Evolutionary conservation across 192 early-diverging fungal species (phyloP), one percentile per base, ranked within the genome.

Genomic region (Geranomyces variabilis): DNA sequence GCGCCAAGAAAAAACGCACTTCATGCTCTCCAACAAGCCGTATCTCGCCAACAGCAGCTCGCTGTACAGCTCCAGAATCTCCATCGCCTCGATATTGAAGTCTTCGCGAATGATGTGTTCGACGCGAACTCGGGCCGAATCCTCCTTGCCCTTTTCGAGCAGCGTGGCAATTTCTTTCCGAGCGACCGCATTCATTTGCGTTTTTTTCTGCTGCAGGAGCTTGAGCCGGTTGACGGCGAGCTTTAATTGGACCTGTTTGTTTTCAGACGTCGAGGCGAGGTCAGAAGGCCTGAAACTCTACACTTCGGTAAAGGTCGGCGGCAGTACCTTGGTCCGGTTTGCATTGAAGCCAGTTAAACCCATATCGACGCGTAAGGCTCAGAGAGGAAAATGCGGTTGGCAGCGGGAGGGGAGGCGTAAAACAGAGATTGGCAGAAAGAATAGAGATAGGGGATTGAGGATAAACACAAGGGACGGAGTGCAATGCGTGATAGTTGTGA

Each of bases 51-150:
- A 67, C 19, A 99, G 76, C 26, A 95, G 77, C 69, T 99, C 95
- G 66, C 92, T 94, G 69, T 93, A 94, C 24, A 96, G 87, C 74
- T 96, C 93, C 43, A 97, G 79, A 41, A 96, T 92, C 75, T 99
- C 96, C 81, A 97, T 76, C 1, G 93, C 96, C 75, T 99, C 96
- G n/a, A 90, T 84, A 62, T 85, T 84, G 58, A 92, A 90, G 82
- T 99, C 96, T 65, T 97, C 95, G 19, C 96, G 89, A 63, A 99
- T 99, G 57, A 99, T 93, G 73, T 90, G 85, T 65, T 99, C 95
- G 5, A 87, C 81, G 62, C 93, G 80, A 31, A 96, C 92, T 22
- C 91, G 83, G 12, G 95, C 96, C 66, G 90, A 93, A 68, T 93
- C 91, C 43, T 85, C 85, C 64, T 97, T 99, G 73, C 90, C 90